Evolutionary conservation across 106 monocot species (phyloP).

Genomic region (Acanthochlamys bracteata): DNA sequence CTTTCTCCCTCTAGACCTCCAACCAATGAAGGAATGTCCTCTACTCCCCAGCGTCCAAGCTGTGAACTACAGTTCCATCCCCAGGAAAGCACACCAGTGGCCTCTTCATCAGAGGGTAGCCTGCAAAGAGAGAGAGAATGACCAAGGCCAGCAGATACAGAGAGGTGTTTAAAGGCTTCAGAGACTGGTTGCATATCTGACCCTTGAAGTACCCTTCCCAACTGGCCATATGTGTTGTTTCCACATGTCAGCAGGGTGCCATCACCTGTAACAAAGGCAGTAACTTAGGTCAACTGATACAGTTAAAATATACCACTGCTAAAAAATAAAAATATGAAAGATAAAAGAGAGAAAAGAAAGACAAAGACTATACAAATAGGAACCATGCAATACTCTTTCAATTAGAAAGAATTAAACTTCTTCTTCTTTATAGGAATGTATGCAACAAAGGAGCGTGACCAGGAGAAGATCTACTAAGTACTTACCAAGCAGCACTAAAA

Average conservation of each 20-base stretch:
- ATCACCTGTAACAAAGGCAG: slow-evolving; percentile 31
- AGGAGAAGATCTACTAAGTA: neutral
- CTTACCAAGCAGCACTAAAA: slow-evolving; percentile 67
- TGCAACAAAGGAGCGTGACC: too few relatives aligned
- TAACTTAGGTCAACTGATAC: neutral
- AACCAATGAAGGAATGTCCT: slow-evolving; percentile 35
- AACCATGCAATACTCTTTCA: neutral
- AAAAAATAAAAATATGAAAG: too few relatives aligned
- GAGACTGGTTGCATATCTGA: slow-evolving; percentile 37
- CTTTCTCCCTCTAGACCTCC: slow-evolving; percentile 36
- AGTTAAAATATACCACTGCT: too few relatives aligned
- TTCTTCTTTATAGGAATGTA: too few relatives aligned
- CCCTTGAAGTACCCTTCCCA: slow-evolving; percentile 41
- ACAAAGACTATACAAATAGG: neutral
- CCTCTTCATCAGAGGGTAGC: slow-evolving; percentile 4
- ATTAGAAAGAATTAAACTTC: too few relatives aligned
- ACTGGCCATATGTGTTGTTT: slow-evolving; percentile 66
- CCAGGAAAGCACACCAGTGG: slow-evolving; percentile 48
- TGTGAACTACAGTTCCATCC: slow-evolving; percentile 80
- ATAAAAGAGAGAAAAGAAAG: neutral
- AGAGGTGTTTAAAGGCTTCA: slow-evolving; percentile 24
- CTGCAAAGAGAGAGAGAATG: slow-evolving; percentile 56
- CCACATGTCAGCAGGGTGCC: slow-evolving; percentile 56
- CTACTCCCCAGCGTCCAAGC: slow-evolving; percentile 52
- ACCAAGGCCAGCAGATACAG: slow-evolving; percentile 72